Evolutionary conservation across 140 eudicot genomes (phyloP).

Genomic region (Anethum foeniculum): DNA sequence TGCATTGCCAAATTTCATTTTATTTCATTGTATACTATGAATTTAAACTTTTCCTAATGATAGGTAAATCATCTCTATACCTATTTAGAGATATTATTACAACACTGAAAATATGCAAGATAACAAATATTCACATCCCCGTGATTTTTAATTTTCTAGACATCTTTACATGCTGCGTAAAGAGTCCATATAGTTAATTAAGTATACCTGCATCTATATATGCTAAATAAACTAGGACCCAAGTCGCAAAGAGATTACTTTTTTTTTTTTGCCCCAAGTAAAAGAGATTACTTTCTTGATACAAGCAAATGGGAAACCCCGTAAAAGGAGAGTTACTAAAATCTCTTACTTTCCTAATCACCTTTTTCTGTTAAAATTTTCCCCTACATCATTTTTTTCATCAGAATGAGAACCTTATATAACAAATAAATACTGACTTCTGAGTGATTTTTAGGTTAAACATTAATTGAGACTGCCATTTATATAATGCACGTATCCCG

Average conservation of each 20-base stretch:
- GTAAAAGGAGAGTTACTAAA: slow-evolving; percentile 9
- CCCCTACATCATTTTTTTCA: background rate
- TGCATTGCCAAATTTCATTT: background rate
- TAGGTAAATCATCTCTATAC: background rate
- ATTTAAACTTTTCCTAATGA: background rate
- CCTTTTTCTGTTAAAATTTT: slow-evolving; percentile 1
- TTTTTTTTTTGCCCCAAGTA: background rate
- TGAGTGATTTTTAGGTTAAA: background rate
- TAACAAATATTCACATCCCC: background rate
- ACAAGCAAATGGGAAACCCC: background rate
- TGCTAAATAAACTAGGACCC: background rate
- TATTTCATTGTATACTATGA: background rate
- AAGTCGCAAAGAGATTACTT: slow-evolving; percentile 8
- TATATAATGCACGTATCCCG: too few species aligned
- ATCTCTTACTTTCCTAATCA: slow-evolving; percentile 3
- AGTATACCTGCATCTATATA: background rate
- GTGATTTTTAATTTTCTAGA: background rate
- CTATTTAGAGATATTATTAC: too few species aligned
- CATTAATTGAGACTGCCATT: background rate
- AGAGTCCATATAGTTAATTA: background rate
- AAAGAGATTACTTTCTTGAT: slow-evolving; percentile 10
- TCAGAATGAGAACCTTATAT: background rate
- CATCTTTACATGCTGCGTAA: background rate
- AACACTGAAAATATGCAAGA: background rate
- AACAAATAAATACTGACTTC: background rate